These are phyloP conservation scores for Hygrocybe punicea DNA, from an alignment of 768 basidiomycete species.

Conservation along the genomic window DNA sequence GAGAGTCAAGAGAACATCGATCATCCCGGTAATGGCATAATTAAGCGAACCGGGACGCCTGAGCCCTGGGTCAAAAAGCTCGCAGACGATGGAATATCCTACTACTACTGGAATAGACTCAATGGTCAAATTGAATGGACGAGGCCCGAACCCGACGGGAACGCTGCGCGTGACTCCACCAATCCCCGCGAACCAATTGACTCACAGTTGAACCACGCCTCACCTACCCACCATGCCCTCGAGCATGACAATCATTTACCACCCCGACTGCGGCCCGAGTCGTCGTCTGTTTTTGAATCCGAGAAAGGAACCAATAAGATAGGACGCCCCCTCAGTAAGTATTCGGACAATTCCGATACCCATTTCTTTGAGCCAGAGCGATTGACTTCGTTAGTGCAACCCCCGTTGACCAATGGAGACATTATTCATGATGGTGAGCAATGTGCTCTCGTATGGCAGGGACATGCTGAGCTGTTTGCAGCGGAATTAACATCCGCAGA, in stretches of 20 bases:
- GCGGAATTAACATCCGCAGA: constrained; percentile 63
- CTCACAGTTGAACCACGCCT: neutral
- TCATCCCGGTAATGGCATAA: constrained; percentile 58
- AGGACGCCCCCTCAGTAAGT: constrained; percentile 54
- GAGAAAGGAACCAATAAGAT: constrained; percentile 28
- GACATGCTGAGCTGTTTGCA: constrained; percentile 17
- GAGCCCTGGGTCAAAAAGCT: constrained; percentile 82
- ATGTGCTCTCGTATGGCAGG: neutral
- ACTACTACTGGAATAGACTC: constrained; percentile 72
- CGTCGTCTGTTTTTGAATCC: constrained; percentile 7
- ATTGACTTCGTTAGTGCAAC: constrained; percentile 17
- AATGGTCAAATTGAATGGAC: constrained; percentile 71
- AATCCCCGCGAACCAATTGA: neutral
- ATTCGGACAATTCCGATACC: constrained; percentile 78
- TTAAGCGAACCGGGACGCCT: constrained; percentile 56
- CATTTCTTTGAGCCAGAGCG: constrained; percentile 44
- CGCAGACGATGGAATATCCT: constrained; percentile 78
- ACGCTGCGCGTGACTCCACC: neutral
- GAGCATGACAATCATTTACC: neutral
- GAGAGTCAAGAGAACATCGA: constrained; percentile 31
- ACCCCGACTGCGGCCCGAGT: neutral
- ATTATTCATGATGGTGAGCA: constrained; percentile 9
- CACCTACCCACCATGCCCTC: neutral
- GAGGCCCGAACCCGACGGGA: constrained; percentile 46
- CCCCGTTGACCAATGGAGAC: constrained; percentile 29